Percentiles rank a stretch among this genome's conserved stretches.
Evolutionary conservation across 2,329 filamentous ascomycete species (phyloP).

Genomic region (Ophiostoma himal-ulmi): DNA sequence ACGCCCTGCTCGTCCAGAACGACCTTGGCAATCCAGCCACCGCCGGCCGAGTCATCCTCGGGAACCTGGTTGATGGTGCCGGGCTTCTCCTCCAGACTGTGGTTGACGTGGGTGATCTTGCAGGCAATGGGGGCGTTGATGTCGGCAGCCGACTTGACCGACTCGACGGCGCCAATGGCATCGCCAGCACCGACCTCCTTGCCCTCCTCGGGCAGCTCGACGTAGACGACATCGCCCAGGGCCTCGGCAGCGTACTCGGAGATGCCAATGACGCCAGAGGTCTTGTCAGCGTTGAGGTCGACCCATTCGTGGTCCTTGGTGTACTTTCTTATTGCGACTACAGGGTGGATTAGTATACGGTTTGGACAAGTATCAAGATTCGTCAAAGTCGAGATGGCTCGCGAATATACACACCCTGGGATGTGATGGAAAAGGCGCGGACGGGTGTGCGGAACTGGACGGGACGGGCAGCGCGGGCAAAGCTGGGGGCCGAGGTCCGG

Average conservation of each 20-base stretch:
- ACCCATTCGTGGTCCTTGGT: slow-evolving; percentile 99
- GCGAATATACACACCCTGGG: slow-evolving; percentile 34
- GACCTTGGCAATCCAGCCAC: slow-evolving; percentile 91
- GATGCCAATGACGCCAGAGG: slow-evolving; percentile 76
- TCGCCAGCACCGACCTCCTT: slow-evolving; percentile 69
- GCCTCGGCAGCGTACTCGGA: slow-evolving; percentile 85
- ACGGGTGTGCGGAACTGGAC: slow-evolving; percentile 34
- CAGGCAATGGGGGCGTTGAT: slow-evolving; percentile 85
- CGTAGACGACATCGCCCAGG: slow-evolving; percentile 94
- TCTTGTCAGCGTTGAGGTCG: slow-evolving; percentile 75
- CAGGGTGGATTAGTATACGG: background rate
- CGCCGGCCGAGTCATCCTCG: slow-evolving; percentile 66
- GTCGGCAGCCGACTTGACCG: slow-evolving; percentile 96
- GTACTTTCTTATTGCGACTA: slow-evolving; percentile 68
- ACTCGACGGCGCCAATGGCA: slow-evolving; percentile 89
- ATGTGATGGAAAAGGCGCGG: slow-evolving; percentile 44
- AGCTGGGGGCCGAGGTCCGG: slow-evolving; percentile 40
- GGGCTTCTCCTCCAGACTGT: slow-evolving; percentile 73
- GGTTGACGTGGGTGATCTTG: slow-evolving; percentile 69
- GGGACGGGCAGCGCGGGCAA: slow-evolving; percentile 31
- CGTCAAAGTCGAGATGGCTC: no score
- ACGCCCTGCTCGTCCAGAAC: slow-evolving; percentile 61
- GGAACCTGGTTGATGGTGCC: slow-evolving; percentile 82
- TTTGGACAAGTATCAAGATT: background rate
- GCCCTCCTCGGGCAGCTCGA: slow-evolving; percentile 76